Base-by-base conservation (phyloP, 495 filamentous ascomycete genomes). In the Talaromyces stipitatus region DNA sequence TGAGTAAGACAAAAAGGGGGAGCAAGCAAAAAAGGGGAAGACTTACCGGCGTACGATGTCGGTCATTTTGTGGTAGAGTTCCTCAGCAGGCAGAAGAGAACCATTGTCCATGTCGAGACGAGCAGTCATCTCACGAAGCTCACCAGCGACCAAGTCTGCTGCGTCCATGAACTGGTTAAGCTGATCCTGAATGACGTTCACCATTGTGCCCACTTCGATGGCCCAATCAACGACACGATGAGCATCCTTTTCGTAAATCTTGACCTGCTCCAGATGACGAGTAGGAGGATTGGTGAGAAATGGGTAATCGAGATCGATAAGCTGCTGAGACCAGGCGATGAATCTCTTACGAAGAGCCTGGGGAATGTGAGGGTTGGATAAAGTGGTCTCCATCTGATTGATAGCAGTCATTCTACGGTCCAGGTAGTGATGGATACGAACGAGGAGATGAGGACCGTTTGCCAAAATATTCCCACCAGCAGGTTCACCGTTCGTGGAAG, bases 141-240 rank as follows among this genome's bases (percentile, higher is more conserved):
- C 28, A 16, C 23, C 9, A 28, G 8, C 8, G 16, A 54, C 32
- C 16, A 24, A 23, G 18, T 54, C 32, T 4, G 30, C 51, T 1
- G 51, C 12, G 23, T 38, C 9, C 23, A 54, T 33, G 20, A 10
- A 33, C 9, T 18, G n/a, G 29, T 33, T 28, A 29, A 54, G 23
- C 18, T 36, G 28, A 24, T 33, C 22, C 12, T 33, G 28, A 12
- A 23, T 54, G 12, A 8, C 11, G 32, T 38, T 54, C 7, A 22
- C 38, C 32, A 24, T 23, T 4, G 51, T 54, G 16, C 51, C 51
- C 11, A 54, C 51, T 26, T 54, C 29, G 32, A 54, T 54, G 1
- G 51, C 51, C 51, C 51, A 54, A 22, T 54, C 51, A 26, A 38
- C 51, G 12, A 54, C 32, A 7, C 28, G 18, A 14, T 41, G 51